Conservation (phyloP, 2,329 filamentous ascomycete species). For the Pseudogymnoascus verrucosus region DNA sequence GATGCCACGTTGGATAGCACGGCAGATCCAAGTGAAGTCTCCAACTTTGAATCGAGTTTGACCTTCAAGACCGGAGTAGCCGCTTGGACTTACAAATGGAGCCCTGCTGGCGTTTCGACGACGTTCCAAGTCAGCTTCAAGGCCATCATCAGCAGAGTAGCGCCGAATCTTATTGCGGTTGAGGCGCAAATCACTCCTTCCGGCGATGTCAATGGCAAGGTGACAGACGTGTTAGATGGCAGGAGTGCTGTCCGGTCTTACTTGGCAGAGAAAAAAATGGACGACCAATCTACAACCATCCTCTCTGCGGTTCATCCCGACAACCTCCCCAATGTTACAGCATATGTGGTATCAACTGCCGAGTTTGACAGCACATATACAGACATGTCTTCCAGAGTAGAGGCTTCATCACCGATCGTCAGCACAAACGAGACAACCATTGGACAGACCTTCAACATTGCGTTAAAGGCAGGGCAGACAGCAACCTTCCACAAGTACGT, state of each 20-base stretch:
- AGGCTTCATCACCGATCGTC: constrained; percentile 34
- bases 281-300: constrained; percentile 44
- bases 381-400: constrained; percentile 27
- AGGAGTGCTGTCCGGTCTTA: constrained; percentile 58
- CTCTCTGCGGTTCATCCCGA: constrained; percentile 57
- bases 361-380: constrained; percentile 29
- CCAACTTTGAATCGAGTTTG: constrained; percentile 51
- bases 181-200: constrained; percentile 50
- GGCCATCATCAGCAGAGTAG: constrained; percentile 40
- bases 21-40: constrained; percentile 50
- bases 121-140: constrained; percentile 54
- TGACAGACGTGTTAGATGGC: constrained; percentile 62
- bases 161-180: constrained; percentile 35
- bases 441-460: constrained; percentile 49
- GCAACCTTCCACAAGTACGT: constrained; percentile 58
- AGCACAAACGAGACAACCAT: constrained; percentile 54
- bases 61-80: constrained; percentile 56
- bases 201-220: constrained; percentile 43
- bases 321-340: constrained; percentile 55
- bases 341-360: constrained; percentile 47
- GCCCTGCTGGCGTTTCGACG: constrained; percentile 38
- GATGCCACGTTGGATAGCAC: constrained; percentile 51
- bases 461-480: constrained; percentile 43
- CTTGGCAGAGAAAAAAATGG: constrained; percentile 47
- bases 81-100: constrained; percentile 61